phyloP scores from a whole-genome alignment of 225 moss, liverwort and hornwort genomes.

The Marchantia polymorpha region DNA sequence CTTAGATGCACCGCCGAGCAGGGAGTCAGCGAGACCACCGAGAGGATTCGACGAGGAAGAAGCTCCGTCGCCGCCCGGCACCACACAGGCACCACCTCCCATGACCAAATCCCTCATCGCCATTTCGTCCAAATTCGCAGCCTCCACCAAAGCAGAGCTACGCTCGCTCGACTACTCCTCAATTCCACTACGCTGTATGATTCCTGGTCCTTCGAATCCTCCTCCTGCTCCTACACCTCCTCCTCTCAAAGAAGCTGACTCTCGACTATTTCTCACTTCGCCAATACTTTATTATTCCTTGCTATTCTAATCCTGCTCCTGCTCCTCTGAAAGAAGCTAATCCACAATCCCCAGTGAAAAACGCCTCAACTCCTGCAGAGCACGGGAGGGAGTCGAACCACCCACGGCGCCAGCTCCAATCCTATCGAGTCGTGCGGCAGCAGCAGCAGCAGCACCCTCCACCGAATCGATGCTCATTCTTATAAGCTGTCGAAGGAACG shows the following conservation, averaged over 20 bases:
- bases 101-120: constrained; percentile 83
- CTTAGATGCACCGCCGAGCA: constrained; percentile 83
- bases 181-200: not conserved
- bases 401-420: not conserved
- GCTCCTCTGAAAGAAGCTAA: not conserved
- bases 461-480: constrained; percentile 11
- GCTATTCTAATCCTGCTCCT: not conserved
- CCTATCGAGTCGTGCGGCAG: not conserved
- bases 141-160: not conserved
- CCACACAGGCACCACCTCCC: constrained; percentile 84
- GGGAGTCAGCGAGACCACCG: constrained; percentile 79
- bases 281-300: not conserved
- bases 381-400: not conserved
- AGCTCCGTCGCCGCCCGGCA: constrained; percentile 78
- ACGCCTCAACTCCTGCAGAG: not conserved
- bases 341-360: not conserved
- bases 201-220: not conserved
- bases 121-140: constrained; percentile 38
- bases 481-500: not conserved
- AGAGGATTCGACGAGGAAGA: constrained; percentile 84
- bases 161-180: not conserved
- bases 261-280: not conserved
- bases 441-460: not conserved
- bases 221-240: not conserved
- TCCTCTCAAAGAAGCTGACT: not conserved